Percentiles rank a stretch among this genome's conserved stretches.
Conservation (phyloP, 495 filamentous ascomycete genomes). For the Lasiosphaeris hirsuta region DNA sequence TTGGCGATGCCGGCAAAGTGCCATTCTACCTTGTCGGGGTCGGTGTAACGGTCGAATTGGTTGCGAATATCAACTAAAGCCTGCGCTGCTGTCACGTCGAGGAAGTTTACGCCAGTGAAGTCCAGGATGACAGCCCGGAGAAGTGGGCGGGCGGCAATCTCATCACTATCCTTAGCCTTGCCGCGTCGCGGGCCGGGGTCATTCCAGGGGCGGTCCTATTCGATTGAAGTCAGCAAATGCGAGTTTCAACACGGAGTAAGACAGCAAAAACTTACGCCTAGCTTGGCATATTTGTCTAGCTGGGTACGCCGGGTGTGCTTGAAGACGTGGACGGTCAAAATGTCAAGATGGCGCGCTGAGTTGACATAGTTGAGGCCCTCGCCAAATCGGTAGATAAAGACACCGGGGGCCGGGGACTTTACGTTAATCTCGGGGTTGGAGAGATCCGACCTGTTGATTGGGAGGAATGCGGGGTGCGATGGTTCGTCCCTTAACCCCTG, state of each 20-base stretch:
- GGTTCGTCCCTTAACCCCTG: background rate
- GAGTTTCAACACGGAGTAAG: background rate
- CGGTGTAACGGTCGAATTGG: constrained; percentile 48
- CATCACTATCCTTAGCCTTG: constrained; percentile 29
- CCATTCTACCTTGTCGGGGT: constrained; percentile 48
- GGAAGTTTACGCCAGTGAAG: constrained; percentile 45
- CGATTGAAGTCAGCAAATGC: constrained; percentile 1
- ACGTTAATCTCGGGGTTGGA: constrained; percentile 42
- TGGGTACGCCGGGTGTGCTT: constrained; percentile 40
- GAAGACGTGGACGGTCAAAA: constrained; percentile 41
- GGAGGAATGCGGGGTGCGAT: constrained; percentile 39
- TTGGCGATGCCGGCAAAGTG: constrained; percentile 49
- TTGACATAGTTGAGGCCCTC: constrained; percentile 55
- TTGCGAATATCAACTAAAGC: constrained; percentile 47
- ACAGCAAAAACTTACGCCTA: constrained; percentile 35
- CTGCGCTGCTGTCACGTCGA: constrained; percentile 50
- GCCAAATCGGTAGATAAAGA: constrained; percentile 51
- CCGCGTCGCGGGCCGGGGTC: constrained; percentile 75
- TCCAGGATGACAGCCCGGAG: constrained; percentile 50
- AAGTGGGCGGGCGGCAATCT: constrained; percentile 35
- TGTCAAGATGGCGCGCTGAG: constrained; percentile 45
- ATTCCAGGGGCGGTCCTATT: constrained; percentile 67
- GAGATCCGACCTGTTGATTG: constrained; percentile 38
- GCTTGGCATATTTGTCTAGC: constrained; percentile 32
- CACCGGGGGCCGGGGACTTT: constrained; percentile 42